Evolutionary conservation across 148 eudicot species (phyloP).

Genomic region (Vaccinium macrocarpon): DNA sequence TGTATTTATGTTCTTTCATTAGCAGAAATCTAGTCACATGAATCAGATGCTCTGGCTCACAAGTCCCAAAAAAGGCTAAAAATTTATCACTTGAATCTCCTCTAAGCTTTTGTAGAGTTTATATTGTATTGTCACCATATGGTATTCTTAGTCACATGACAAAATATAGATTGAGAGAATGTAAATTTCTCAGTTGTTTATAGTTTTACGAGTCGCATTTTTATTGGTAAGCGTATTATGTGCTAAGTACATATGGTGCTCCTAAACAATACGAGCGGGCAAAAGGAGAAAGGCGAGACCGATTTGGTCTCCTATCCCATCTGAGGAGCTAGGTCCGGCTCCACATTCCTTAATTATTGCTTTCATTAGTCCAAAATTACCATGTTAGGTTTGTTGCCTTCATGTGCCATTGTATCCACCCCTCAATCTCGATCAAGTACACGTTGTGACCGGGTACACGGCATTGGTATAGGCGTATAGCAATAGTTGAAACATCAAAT

Average conservation of each 20-base stretch:
- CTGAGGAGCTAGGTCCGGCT: not conserved
- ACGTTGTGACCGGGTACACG: not conserved
- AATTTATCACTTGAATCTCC: constrained; percentile 18
- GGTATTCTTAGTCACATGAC: constrained; percentile 30
- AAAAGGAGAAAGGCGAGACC: not conserved
- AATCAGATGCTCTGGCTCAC: constrained; percentile 11
- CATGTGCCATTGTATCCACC: not conserved
- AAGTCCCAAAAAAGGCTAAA: constrained; percentile 7
- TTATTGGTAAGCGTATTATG: not conserved
- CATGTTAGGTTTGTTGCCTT: not conserved
- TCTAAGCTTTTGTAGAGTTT: constrained; percentile 12
- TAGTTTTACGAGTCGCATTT: not conserved
- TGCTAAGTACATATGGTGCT: not conserved
- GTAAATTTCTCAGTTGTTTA: not conserved
- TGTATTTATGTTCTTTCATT: not conserved
- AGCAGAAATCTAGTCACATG: constrained; percentile 12
- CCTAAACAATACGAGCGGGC: not conserved
- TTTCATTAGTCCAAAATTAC: not conserved
- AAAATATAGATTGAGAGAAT: constrained; percentile 16
- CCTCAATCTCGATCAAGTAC: not conserved
- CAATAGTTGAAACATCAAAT: too few relatives aligned
- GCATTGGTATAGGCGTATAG: not conserved
- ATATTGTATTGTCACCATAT: constrained; percentile 15
- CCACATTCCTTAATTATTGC: not conserved
- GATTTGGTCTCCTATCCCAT: not conserved